Evolutionary conservation across 164 flowering plant species (phyloP), one percentile per base, ranked within the genome.

Genomic region (Malania oleifera): DNA sequence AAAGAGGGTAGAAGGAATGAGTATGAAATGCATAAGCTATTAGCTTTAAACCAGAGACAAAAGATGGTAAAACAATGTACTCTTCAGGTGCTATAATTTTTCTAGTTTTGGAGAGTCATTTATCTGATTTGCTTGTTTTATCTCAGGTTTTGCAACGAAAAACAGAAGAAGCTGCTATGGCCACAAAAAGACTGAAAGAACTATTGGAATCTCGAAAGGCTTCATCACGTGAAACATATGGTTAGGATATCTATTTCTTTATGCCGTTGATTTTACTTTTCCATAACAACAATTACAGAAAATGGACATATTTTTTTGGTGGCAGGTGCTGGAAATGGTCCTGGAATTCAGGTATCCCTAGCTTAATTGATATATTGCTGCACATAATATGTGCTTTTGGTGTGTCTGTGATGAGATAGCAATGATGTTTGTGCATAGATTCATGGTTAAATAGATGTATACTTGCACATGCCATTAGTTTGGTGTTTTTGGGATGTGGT

Each of bases 1-100:
- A 95, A 95, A 75, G 99, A 95, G 70, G 98, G 99, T 58, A 79
- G 99, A 66, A 81, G 99, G 67, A 95, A 85, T 63, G 97, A 91
- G 68, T 95, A 87, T 65, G 99, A 95, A 76, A 91, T 95, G 99
- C 99, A 95, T 59, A 95, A 95, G 74, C 79, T 95, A 19, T 65
- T 86, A 59, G 90, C 99, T 57, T 71, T 95, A 65, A 95, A 87
- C 64, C 99, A 95, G 67, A 81, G 96, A 71, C 99, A 95, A 67
- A 95, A 91, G 70, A 80, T 87, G 99, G 99, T 95, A 77, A 64
- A 20, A 7, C 23, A 29, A 18, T 28, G 14, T 18, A 46, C 34
- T 3, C 17, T 50, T 60, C 15, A 25, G 18, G 27, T 23, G 8
- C 3, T 31, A 34, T 17, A 29, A 2, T 13, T 1, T 10, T 51